Base-by-base conservation (phyloP, 2,329 filamentous ascomycete species). In the Cephalotrichum gorgonifer region DNA sequence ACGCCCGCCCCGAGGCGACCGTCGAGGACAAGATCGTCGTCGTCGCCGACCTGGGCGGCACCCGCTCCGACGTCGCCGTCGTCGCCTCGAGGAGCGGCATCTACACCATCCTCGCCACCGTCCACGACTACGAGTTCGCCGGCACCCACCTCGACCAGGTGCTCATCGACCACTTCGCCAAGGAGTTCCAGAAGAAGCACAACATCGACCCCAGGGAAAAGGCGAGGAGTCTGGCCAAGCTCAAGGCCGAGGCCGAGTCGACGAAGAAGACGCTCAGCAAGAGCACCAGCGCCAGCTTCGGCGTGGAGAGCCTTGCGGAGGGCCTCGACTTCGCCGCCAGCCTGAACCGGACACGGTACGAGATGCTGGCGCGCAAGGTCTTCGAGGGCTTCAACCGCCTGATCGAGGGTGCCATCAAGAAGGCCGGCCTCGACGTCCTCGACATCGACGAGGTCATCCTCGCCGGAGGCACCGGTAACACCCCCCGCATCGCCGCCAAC, bases 131-230 rank as follows among this genome's bases (percentile, higher is more conserved):
- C 70, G 90, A 97, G 62, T 86, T 91, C 57, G 83, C 87, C 50
- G 93, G 93, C 61, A 76, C 81, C 31, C 83, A 89, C 56, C 76
- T 98, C 50, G 93, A 98, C 72, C 79, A 93, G 65, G 85, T 91
- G 45, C 77, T 98, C 51, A 86, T 95, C 64, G 91, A 98, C 65
- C 85, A 96, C 75, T 96, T 97, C 59, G 86, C 91, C 58, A 98
- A 98, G 77, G 93, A 98, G 70, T 98, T 98, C 72, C 79, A 93
- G 62, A 97, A 98, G 80, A 95, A 95, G 78, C 81, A 97, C 78
- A 85, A 83, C 72, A 80, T 80, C 51, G 93, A 97, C 67, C 93
- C 93, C 22, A 80, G 90, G 57, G 78, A 83, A 62, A 88, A 93
- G 64, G 75, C 83, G 49, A 83, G 83, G 60, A 85, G 86, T 59